Evolutionary conservation across 129 eudicot genomes (phyloP), one percentile per base, ranked within the genome.

Genomic region (Gnaphalium uliginosum): DNA sequence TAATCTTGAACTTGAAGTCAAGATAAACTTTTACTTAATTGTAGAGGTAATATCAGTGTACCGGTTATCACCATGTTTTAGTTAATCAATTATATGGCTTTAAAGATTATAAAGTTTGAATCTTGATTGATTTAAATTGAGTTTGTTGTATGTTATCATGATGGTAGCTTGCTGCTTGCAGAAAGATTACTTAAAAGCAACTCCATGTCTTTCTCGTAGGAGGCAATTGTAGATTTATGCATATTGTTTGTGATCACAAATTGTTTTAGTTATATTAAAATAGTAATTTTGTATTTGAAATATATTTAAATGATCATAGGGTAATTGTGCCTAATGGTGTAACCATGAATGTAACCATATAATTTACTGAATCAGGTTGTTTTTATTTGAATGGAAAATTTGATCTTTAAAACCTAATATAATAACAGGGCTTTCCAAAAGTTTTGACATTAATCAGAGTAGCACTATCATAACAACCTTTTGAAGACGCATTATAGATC

Each of bases 71-170:
- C 18, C 1, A 8, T 26, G 22, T 63, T 13, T 29, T 63, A 15
- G 6, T 29, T 15, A 5, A 29, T 24, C 0, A 7, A 23, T 60
- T 25, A 14, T 60, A 7, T 3, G 50, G 37, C 43, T 69, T 11
- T 46, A 10, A 62, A 26, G 60, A 43, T 50, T 50, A 13, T 76
- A 66, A 64, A 64, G 53, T 29, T 32, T 32, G 26, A 24, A 22
- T 76, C 79, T 76, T 63, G 62, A 27, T 26, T 41, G 41, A 62
- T 26, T 26, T 59, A 22, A 24, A 8, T 33, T n/a, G 76, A 27
- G 18, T 35, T 71, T 71, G 66, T 25, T 22, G 64, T 58, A 19
- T 22, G 15, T 6, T 58, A 58, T 39, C 13, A 8, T 39, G 48
- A 39, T 39, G 48, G 48, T 39, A 30, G 32, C 32, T 29, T n/a